phyloP scores from a whole-genome alignment of 2,329 filamentous ascomycete species.

The Lojkania enalia region DNA sequence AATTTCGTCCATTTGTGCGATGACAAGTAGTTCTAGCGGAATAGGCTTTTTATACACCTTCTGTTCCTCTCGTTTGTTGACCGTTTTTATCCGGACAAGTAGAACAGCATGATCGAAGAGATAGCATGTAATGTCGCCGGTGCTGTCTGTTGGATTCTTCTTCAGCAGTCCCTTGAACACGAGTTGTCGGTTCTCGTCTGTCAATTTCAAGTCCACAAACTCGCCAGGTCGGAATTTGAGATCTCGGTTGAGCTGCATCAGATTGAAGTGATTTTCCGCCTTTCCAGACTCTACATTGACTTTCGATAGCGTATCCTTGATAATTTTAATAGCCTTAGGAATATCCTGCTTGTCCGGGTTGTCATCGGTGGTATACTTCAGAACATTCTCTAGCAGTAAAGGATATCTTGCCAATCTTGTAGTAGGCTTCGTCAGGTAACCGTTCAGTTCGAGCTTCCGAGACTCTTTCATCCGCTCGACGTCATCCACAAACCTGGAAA shows the following conservation, averaged over 20 bases:
- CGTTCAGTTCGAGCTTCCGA: constrained; percentile 93
- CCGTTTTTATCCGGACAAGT: constrained; percentile 85
- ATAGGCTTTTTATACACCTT: constrained; percentile 96
- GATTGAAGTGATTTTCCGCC: constrained; percentile 95
- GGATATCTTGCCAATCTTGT: constrained; percentile 94
- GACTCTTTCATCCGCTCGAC: constrained; percentile 96
- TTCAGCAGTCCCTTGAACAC: constrained; percentile 94
- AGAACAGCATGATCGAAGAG: constrained; percentile 95
- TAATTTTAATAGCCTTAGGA: constrained; percentile 82
- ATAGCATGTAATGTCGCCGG: constrained; percentile 85
- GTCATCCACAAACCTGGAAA: constrained; percentile 91
- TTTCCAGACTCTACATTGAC: constrained; percentile 97
- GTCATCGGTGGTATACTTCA: constrained; percentile 87
- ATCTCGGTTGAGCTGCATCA: constrained; percentile 87
- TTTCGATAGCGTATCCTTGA: constrained; percentile 81
- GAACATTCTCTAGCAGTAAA: constrained; percentile 83
- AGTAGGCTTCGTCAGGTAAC: constrained; percentile 96
- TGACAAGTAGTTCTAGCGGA: constrained; percentile 87
- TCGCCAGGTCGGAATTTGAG: constrained; percentile 89
- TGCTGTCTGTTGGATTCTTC: constrained; percentile 84
- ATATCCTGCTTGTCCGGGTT: constrained; percentile 91
- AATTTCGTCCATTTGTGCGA: constrained; percentile 96
- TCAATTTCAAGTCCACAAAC: constrained; percentile 89
- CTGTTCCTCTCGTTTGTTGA: constrained; percentile 90
- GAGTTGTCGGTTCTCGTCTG: constrained; percentile 88